Evolutionary conservation across 331 rosid genomes (phyloP).

Genomic region (Malus hybrid): DNA sequence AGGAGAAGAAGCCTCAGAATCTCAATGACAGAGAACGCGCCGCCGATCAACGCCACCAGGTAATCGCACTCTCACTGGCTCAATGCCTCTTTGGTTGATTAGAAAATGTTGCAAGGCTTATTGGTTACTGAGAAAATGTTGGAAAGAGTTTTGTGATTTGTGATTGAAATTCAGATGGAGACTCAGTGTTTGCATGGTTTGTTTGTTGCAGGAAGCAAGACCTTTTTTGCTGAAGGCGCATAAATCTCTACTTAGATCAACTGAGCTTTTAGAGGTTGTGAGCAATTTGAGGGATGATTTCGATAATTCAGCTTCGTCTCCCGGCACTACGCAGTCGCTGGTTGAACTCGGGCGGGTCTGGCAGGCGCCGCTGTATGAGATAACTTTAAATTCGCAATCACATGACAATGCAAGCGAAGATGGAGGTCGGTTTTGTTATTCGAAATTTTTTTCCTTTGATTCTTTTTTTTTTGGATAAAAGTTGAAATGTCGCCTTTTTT

Average conservation of each 20-base stretch:
- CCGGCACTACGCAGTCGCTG: constrained; percentile 36
- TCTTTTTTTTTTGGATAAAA: background rate
- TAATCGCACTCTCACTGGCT: background rate
- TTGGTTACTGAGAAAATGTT: too few relatives aligned
- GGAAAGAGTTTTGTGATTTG: too few relatives aligned
- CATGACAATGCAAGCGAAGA: constrained; percentile 2
- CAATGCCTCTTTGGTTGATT: too few relatives aligned
- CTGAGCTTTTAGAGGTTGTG: constrained; percentile 43
- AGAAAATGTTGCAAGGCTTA: too few relatives aligned
- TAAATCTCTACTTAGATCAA: constrained; percentile 41
- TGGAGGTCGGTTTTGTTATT: constrained; percentile 38
- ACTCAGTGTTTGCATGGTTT: background rate
- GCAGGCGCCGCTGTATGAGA: constrained; percentile 54
- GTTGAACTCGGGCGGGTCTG: constrained; percentile 42
- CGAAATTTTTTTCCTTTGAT: background rate
- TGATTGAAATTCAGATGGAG: background rate
- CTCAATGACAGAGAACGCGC: constrained; percentile 68
- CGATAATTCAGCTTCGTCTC: constrained; percentile 9
- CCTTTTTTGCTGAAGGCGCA: constrained; percentile 59
- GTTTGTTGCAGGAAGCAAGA: constrained; percentile 52
- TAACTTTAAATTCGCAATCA: constrained; percentile 35
- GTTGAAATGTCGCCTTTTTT: background rate
- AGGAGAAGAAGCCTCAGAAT: constrained; percentile 29
- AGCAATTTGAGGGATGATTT: constrained; percentile 35
- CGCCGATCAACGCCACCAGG: constrained; percentile 81